phyloP scores from a whole-genome alignment of 257 asterid species.

The Salvia splendens region DNA sequence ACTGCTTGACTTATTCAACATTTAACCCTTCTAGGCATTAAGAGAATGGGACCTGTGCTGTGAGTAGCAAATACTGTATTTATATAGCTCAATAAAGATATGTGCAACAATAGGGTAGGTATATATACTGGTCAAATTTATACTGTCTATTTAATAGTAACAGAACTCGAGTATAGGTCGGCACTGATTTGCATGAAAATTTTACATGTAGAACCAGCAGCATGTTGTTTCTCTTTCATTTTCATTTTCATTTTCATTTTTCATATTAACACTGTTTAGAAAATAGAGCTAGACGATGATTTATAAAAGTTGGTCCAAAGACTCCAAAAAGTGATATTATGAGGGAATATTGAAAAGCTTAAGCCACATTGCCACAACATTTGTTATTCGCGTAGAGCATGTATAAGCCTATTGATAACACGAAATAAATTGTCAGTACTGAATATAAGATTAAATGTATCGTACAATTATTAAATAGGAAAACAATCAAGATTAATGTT shows the following conservation, averaged over 20 bases:
- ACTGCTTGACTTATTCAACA: background rate
- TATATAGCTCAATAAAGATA: constrained; percentile 13
- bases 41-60: constrained; percentile 10
- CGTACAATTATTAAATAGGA: background rate
- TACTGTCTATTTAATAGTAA: background rate
- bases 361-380: background rate
- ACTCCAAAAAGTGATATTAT: background rate
- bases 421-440: background rate
- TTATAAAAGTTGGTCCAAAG: background rate
- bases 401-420: background rate
- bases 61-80: background rate
- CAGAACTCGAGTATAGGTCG: constrained; percentile 10
- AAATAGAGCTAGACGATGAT: background rate
- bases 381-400: background rate
- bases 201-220: background rate
- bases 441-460: background rate
- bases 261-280: background rate
- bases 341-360: background rate
- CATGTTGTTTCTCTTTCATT: background rate
- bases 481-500: background rate
- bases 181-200: constrained; percentile 14
- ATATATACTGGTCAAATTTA: constrained; percentile 3
- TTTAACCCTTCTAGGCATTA: constrained; percentile 18
- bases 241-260: background rate
- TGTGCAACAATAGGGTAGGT: background rate